Base-by-base conservation (phyloP, 2,329 filamentous ascomycete species). In the Apiospora kogelbergensis region DNA sequence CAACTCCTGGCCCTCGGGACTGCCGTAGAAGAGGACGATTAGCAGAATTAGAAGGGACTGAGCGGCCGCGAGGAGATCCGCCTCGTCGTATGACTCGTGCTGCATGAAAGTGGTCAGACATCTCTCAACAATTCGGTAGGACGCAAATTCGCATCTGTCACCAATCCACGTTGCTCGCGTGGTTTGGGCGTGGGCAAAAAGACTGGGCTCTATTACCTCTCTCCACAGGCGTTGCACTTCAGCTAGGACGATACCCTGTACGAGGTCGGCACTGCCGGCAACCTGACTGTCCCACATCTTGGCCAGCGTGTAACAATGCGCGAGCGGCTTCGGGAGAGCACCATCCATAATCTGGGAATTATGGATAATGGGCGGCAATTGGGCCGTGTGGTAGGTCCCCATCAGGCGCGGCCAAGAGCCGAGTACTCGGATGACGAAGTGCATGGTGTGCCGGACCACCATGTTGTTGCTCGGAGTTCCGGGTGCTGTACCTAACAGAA, bases 311-410 rank as follows among this genome's bases (percentile, higher is more conserved):
- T 57, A 57, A 6, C 48, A 57, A 5, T 57, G 15, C 9, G 48
- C 48, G 26, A 57, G 48, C 26, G 48, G 48, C 48, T 57, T 57
- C 6, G 48, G 26, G 0, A 33, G 6, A 33, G 15, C 1, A 6
- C 26, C 48, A 4, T 57, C 17, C 7, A 1, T 17, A 4, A 57
- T 3, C 26, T 57, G 48, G 6, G 10, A n/a, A 57, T 33, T 68
- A 44, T 73, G 71, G n/a, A 72, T 71, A 4, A 72, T 65, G 17
- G 71, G 71, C 3, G 71, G 71, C 13, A 72, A 46, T 1, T 69
- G 67, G 5, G 17, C 30, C 13, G 45, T 66, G 40, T 66, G 60
- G 20, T 72, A 65, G 11, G 66, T 46, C 0, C 69, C 71, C 69
- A 73, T 65, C 6, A 72, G 13, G 2, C 71, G 67, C 3, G 71